Conservation (phyloP, 2,329 filamentous ascomycete species). For the Beauveria brongniartii region DNA sequence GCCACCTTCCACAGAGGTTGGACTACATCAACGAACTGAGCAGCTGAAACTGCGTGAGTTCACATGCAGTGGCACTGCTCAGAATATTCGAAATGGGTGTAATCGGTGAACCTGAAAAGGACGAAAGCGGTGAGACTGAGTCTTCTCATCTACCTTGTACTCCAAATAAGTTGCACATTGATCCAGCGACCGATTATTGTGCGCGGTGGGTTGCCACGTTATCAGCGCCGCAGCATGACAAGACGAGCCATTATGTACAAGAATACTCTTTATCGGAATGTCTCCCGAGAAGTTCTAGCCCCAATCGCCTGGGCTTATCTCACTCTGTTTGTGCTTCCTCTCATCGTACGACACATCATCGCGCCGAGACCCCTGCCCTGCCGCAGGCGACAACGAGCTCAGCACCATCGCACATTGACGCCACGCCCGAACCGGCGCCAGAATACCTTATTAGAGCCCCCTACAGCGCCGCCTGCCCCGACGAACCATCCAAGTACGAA, state of each 20-base stretch:
- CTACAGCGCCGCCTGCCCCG: neutral
- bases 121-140: neutral
- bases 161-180: neutral
- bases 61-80: neutral
- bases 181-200: neutral
- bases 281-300: neutral
- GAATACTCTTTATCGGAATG: neutral
- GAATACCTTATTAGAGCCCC: neutral
- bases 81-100: neutral
- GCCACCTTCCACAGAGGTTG: neutral
- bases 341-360: neutral
- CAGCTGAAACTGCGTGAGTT: neutral
- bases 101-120: neutral
- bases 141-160: neutral
- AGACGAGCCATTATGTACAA: neutral
- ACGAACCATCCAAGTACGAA: conserved; percentile 28
- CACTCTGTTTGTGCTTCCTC: neutral
- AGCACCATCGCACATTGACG: neutral
- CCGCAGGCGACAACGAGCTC: neutral
- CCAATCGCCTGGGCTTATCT: neutral
- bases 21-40: neutral
- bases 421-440: neutral
- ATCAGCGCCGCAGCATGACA: neutral
- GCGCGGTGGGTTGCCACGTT: conserved; percentile 1
- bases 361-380: neutral